phyloP scores from a whole-genome alignment of 1,284 basidiomycete species.

The Cutaneotrichosporon mucoides region DNA sequence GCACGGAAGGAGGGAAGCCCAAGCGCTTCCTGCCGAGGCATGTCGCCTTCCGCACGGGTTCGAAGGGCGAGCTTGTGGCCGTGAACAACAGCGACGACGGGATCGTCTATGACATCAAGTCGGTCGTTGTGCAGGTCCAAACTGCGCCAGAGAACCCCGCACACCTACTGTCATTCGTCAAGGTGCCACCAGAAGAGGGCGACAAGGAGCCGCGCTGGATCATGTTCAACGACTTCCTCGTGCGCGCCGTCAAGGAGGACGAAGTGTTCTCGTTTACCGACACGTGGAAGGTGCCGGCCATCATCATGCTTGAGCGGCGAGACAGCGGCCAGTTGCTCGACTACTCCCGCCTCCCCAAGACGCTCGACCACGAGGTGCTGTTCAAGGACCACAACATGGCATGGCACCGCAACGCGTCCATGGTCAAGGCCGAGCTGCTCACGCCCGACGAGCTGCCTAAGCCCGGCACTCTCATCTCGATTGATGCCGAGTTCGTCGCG shows the following conservation, averaged over 20 bases:
- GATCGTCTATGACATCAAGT: conserved; percentile 61
- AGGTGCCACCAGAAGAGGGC: conserved; percentile 61
- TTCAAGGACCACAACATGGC: conserved; percentile 83
- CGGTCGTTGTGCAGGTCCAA: conserved; percentile 75
- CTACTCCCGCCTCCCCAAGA: conserved; percentile 62
- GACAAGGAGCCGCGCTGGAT: conserved; percentile 66
- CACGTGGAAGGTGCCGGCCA: conserved; percentile 92
- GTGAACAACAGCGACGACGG: conserved; percentile 54
- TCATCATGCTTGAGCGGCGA: conserved; percentile 78
- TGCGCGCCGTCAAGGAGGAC: conserved; percentile 72
- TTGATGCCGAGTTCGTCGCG: conserved; percentile 96
- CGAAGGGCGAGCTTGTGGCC: conserved; percentile 54
- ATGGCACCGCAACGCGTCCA: conserved; percentile 67
- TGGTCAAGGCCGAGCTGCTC: conserved; percentile 74
- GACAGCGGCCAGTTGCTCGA: conserved; percentile 62
- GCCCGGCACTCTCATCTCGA: conserved; percentile 82
- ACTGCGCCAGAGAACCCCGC: conserved; percentile 65
- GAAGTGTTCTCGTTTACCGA: conserved; percentile 83
- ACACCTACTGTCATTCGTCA: conserved; percentile 85
- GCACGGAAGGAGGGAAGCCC: conserved; percentile 19
- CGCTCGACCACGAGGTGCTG: conserved; percentile 69
- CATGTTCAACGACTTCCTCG: conserved; percentile 96
- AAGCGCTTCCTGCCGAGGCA: conserved; percentile 35
- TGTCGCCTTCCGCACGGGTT: conserved; percentile 44
- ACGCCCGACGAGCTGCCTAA: conserved; percentile 92